Percentiles rank a stretch among this genome's conserved stretches.
These are phyloP conservation scores for Meyerozyma smithsonii DNA, from an alignment of 1,139 yeast species.

Conservation along the genomic window DNA sequence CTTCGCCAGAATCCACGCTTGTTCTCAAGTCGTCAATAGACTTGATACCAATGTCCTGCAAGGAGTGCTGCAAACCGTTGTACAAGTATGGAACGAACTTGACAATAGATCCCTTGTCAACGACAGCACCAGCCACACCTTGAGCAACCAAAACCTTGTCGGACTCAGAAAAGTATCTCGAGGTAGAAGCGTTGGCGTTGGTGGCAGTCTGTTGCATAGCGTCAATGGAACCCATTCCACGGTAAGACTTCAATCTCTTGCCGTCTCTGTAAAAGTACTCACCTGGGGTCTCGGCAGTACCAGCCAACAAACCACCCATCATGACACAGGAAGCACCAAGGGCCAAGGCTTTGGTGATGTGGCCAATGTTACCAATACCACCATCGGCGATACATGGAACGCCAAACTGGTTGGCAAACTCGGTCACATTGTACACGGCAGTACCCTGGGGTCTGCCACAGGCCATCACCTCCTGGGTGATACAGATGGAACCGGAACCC, in stretches of 20 bases:
- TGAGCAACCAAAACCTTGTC: slow-evolving; percentile 97
- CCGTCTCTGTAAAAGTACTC: slow-evolving; percentile 97
- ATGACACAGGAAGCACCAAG: slow-evolving; percentile 96
- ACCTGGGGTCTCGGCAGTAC: slow-evolving; percentile 98
- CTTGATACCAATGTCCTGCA: slow-evolving; percentile 92
- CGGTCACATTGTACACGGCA: slow-evolving; percentile 83
- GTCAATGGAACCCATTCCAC: slow-evolving; percentile 99
- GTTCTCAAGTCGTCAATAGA: slow-evolving; percentile 63
- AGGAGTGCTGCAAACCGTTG: slow-evolving; percentile 96
- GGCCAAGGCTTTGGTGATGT: slow-evolving; percentile 93
- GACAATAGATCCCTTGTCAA: slow-evolving; percentile 92
- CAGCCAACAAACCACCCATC: slow-evolving; percentile 99
- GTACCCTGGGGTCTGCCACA: slow-evolving; percentile 99
- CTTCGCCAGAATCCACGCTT: slow-evolving; percentile 60
- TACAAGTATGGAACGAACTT: slow-evolving; percentile 91
- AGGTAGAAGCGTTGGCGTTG: slow-evolving; percentile 94
- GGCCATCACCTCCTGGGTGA: slow-evolving; percentile 99
- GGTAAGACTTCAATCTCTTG: slow-evolving; percentile 91
- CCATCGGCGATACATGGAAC: slow-evolving; percentile 99
- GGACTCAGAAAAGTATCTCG: slow-evolving; percentile 94
- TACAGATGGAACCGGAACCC: slow-evolving; percentile 99
- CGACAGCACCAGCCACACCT: slow-evolving; percentile 97
- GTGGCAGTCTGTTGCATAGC: slow-evolving; percentile 94
- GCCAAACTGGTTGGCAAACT: slow-evolving; percentile 85
- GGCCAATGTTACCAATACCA: slow-evolving; percentile 98